These are phyloP conservation scores for Ascosphaera apis DNA, from an alignment of 2,329 filamentous ascomycete genomes.

Conservation along the genomic window DNA sequence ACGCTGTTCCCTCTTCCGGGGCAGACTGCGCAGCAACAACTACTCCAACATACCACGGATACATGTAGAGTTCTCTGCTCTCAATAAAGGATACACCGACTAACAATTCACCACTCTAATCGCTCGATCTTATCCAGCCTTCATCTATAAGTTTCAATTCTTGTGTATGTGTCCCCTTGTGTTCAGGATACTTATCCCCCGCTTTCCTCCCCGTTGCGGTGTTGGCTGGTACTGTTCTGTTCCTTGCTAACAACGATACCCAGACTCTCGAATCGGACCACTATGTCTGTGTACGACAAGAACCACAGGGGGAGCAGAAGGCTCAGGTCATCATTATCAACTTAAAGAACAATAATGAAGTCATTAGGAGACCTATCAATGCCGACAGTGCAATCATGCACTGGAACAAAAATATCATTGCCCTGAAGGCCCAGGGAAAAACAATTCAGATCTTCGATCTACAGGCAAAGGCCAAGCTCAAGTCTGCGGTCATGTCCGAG, in stretches of 20 bases:
- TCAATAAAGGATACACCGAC: too few relatives aligned
- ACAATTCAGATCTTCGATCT: constrained; percentile 98
- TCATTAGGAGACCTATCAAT: constrained; percentile 87
- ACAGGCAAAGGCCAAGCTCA: constrained; percentile 78
- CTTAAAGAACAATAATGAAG: constrained; percentile 91
- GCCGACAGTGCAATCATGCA: constrained; percentile 99
- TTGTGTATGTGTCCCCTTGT: constrained; percentile 36
- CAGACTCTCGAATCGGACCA: constrained; percentile 95
- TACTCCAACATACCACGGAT: too few relatives aligned
- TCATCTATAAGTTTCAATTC: constrained; percentile 66
- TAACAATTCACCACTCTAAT: too few relatives aligned
- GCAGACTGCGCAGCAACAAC: too few relatives aligned
- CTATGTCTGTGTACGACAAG: constrained; percentile 90
- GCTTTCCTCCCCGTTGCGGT: too few relatives aligned
- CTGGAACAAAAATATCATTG: constrained; percentile 88
- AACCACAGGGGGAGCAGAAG: constrained; percentile 60
- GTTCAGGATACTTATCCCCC: too few relatives aligned
- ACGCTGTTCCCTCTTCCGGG: too few relatives aligned
- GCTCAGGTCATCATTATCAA: constrained; percentile 95
- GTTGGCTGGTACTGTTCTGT: constrained; percentile 2
- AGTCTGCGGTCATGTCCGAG: constrained; percentile 89
- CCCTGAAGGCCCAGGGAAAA: constrained; percentile 77
- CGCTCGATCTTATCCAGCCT: constrained; percentile 24
- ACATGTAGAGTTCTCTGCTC: too few relatives aligned
- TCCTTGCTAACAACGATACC: constrained; percentile 7